Conservation (phyloP, 441 rosid species). For the Jatropha podagrica region DNA sequence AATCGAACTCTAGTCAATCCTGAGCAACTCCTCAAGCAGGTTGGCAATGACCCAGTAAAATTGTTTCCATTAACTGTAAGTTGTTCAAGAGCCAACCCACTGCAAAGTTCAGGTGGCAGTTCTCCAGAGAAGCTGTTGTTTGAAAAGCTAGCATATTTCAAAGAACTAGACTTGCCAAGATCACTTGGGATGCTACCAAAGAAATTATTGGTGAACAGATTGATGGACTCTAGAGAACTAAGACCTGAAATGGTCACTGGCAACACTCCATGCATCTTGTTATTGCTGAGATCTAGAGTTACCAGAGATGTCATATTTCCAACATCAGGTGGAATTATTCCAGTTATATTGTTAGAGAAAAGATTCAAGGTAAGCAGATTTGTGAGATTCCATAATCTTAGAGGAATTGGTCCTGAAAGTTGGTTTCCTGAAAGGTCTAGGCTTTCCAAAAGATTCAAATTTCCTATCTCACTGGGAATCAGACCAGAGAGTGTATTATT, state of each 20-base stretch:
- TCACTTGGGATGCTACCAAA: conserved; percentile 31
- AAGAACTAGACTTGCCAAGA: conserved; percentile 31
- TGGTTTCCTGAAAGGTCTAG: conserved; percentile 31
- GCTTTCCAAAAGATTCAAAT: conserved; percentile 19
- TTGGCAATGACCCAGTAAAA: conserved; percentile 57
- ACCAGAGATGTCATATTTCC: conserved; percentile 24
- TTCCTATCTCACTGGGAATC: conserved; percentile 53
- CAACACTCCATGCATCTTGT: conserved; percentile 27
- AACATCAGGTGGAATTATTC: conserved; percentile 29
- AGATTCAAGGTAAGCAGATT: conserved; percentile 26
- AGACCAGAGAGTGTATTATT: conserved; percentile 41
- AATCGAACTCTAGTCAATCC: conserved; percentile 46
- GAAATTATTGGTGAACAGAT: conserved; percentile 26
- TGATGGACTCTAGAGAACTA: conserved; percentile 17
- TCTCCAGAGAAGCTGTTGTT: conserved; percentile 64
- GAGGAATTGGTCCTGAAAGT: conserved; percentile 28
- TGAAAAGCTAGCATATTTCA: conserved; percentile 51
- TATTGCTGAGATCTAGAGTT: conserved; percentile 27
- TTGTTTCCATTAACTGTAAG: conserved; percentile 48
- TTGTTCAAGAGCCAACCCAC: conserved; percentile 38
- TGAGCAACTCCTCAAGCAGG: conserved; percentile 57
- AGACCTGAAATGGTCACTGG: conserved; percentile 26
- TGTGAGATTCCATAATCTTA: conserved; percentile 22
- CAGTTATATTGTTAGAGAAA: conserved; percentile 27
- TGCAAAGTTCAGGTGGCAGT: conserved; percentile 59